Percentiles rank a stretch among this genome's conserved stretches.
Conservation (phyloP, 2,329 filamentous ascomycete genomes). For the Pseudogymnoascus pannorum region DNA sequence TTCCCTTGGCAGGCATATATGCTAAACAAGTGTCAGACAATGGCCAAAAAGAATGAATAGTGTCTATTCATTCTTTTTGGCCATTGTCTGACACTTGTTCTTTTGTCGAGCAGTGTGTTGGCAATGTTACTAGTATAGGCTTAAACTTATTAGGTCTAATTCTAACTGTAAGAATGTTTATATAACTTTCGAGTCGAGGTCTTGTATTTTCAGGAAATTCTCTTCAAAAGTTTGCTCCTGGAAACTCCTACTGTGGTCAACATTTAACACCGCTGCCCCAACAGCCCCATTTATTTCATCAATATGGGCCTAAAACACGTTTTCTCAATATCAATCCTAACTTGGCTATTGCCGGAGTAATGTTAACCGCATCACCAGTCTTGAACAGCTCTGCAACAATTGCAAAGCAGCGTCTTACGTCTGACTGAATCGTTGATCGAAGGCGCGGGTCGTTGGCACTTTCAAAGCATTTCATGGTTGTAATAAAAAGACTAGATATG, state of each 20-base stretch:
- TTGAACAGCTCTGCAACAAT: slow-evolving; percentile 7
- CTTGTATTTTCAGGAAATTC: background rate
- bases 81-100: too few species aligned
- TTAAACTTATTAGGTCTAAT: background rate
- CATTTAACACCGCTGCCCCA: background rate
- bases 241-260: background rate
- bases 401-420: background rate
- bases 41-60: too few species aligned
- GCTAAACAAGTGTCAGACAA: too few species aligned
- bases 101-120: too few species aligned
- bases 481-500: background rate
- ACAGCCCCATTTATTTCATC: background rate
- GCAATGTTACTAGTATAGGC: background rate
- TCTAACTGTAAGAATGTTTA: background rate
- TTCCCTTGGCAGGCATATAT: too few species aligned
- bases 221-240: background rate
- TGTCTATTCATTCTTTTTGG: background rate
- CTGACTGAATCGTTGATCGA: background rate
- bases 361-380: background rate
- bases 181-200: too few species aligned
- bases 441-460: background rate
- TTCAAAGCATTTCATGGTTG: background rate
- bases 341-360: slow-evolving; percentile 6
- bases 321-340: slow-evolving; percentile 7
- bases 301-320: slow-evolving; percentile 6